Percentiles rank a stretch among this genome's conserved stretches.
Evolutionary conservation across 257 asterid genomes (phyloP).

Genomic region (Solanum ahanhuiri): DNA sequence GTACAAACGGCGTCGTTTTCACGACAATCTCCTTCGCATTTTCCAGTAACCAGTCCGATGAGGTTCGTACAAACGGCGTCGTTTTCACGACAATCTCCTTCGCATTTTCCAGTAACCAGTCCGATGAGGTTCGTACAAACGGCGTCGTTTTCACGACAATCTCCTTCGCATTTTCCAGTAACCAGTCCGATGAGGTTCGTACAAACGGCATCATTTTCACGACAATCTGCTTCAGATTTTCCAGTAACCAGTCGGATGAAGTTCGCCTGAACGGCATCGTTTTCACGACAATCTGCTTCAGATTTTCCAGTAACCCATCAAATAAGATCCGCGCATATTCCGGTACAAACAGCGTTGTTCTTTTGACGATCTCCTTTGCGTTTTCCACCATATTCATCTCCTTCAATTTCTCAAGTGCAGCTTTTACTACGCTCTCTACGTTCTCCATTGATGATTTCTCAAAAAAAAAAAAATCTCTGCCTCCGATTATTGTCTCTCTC

Average conservation of each 20-base stretch:
- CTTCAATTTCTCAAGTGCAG: constrained; percentile 12
- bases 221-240: too few species aligned
- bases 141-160: too few species aligned
- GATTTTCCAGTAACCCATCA: background rate
- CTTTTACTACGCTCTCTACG: background rate
- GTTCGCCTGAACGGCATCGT: background rate
- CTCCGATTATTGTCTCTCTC: background rate
- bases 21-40: too few species aligned
- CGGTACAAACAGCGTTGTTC: background rate
- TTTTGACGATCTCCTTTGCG: background rate
- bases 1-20: too few species aligned
- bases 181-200: too few species aligned
- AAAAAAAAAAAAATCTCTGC: background rate
- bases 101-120: too few species aligned
- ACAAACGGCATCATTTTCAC: too few species aligned
- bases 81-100: too few species aligned
- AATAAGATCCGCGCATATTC: background rate
- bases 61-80: too few species aligned
- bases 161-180: too few species aligned
- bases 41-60: too few species aligned
- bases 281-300: background rate
- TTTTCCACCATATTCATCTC: constrained; percentile 1
- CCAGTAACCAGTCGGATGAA: background rate
- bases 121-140: too few species aligned
- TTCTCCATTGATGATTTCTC: background rate